Evolutionary conservation across 257 asterid genomes (phyloP), one percentile per base, ranked within the genome.

Genomic region (Solanum ossicruentum): DNA sequence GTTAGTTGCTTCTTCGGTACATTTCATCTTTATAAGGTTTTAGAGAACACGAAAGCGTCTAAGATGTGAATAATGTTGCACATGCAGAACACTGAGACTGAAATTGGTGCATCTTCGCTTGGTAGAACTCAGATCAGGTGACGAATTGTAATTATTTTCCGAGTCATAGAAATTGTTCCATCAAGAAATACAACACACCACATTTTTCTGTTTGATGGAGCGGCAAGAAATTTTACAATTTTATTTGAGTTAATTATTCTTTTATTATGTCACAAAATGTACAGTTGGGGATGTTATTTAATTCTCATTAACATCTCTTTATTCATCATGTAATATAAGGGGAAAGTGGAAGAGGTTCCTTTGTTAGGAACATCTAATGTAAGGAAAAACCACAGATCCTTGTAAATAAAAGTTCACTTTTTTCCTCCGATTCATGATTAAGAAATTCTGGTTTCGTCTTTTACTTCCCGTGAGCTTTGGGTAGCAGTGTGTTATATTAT

Each of bases 61-160:
- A 56, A 86, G 83, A 67, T n/a, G 73, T 72, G 57, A 17, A 81
- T 23, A 81, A 28, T 47, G 51, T 26, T 39, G 23, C 81, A 54
- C 15, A 11, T 87, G 94, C 95, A 96, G 98, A 93, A 92, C 88
- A 93, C 97, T 3, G 97, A 91, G 86, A 92, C 94, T 88, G 95
- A 93, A 89, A 94, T 96, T 43, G 99, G 99, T 84, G 95, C 99
- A 49, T 94, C 97, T 2, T 94, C 96, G 39, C 91, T 92, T 21
- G 99, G 99, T 81, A 94, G 99, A 92, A 93, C 96, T 54, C 95
- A 88, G 86, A 96, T 96, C 49, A 95, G 98, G 82, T 94, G 93
- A 94, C 71, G 45, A 51, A 17, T 8, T 51, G 66, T 65, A 52
- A 20, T 69, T 66, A 49, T 28, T 83, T 83, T 67, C 51, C 85